These are phyloP conservation scores for Aspergillus quadricinctus DNA, from an alignment of 2,329 filamentous ascomycete species.

Conservation along the genomic window DNA sequence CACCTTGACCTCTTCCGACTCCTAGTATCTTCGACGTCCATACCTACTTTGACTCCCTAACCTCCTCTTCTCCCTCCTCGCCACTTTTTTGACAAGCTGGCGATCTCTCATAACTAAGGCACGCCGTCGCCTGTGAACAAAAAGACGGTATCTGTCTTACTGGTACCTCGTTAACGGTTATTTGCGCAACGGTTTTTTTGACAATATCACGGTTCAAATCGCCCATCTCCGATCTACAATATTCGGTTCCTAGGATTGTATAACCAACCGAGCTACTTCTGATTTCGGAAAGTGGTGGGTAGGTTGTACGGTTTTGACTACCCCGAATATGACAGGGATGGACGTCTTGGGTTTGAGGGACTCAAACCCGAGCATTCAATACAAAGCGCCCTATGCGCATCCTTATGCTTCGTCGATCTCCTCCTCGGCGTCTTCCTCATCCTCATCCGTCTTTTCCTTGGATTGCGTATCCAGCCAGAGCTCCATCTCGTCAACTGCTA, in stretches of 20 bases:
- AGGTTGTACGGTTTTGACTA: constrained; percentile 21
- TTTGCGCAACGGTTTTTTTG: constrained; percentile 29
- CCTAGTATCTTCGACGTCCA: constrained; percentile 6
- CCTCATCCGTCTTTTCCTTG: constrained; percentile 74
- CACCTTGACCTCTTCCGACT: neutral
- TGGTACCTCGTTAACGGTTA: constrained; percentile 29
- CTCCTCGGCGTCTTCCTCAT: constrained; percentile 71
- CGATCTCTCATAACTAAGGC: constrained; percentile 20
- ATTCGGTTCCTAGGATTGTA: constrained; percentile 10
- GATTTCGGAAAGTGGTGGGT: constrained; percentile 10
- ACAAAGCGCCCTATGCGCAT: constrained; percentile 38
- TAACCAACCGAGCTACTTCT: constrained; percentile 15
- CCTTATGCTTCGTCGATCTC: constrained; percentile 68
- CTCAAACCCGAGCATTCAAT: constrained; percentile 34
- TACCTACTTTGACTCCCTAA: constrained; percentile 8
- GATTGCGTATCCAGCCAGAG: constrained; percentile 60
- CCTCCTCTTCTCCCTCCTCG: constrained; percentile 3
- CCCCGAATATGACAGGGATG: constrained; percentile 41
- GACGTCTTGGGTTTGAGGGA: constrained; percentile 41
- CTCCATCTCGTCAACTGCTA: constrained; percentile 65
- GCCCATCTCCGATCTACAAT: constrained; percentile 7
- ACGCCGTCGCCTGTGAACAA: constrained; percentile 28
- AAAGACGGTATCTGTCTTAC: constrained; percentile 29
- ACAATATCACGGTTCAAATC: constrained; percentile 19
- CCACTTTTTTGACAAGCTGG: constrained; percentile 20